Percentiles rank a stretch among this genome's conserved stretches.
Evolutionary conservation across 495 filamentous ascomycete genomes (phyloP).

Genomic region (Neurospora pannonica): DNA sequence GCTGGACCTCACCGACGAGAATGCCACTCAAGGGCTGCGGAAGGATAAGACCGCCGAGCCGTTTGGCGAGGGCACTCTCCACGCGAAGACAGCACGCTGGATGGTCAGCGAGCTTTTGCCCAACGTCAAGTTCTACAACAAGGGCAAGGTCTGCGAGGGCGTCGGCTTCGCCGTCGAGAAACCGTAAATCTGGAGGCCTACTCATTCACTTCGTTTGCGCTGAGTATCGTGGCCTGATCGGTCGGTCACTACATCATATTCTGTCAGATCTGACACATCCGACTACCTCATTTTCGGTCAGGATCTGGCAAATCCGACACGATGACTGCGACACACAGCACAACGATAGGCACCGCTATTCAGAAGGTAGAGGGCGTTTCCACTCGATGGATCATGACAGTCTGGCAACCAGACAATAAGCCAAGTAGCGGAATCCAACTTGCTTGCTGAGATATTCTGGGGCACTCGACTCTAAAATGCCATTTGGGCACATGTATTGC

Average conservation of each 20-base stretch:
- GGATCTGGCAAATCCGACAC: not conserved
- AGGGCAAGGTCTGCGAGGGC: conserved; percentile 42
- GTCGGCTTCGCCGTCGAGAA: conserved; percentile 22
- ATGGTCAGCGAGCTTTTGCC: conserved; percentile 50
- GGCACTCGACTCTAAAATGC: not conserved
- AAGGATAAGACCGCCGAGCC: conserved; percentile 29
- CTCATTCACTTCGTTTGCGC: not conserved
- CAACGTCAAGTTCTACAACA: conserved; percentile 42
- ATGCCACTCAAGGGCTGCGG: conserved; percentile 13
- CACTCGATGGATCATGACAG: not conserved
- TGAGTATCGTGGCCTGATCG: not conserved
- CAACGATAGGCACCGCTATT: not conserved
- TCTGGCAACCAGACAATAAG: not conserved
- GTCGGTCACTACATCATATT: not conserved
- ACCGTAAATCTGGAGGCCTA: not conserved
- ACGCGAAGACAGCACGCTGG: conserved; percentile 70
- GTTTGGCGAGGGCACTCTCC: conserved; percentile 51
- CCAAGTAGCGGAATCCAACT: not conserved
- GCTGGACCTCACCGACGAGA: conserved; percentile 6
- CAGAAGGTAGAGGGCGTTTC: not conserved
- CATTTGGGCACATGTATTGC: not conserved
- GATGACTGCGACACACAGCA: not conserved
- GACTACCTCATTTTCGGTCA: not conserved
- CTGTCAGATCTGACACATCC: no score
- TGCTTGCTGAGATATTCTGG: not conserved